These are phyloP conservation scores for Rhododendron mucronatum DNA, from an alignment of 148 eudicot species.

Conservation along the genomic window DNA sequence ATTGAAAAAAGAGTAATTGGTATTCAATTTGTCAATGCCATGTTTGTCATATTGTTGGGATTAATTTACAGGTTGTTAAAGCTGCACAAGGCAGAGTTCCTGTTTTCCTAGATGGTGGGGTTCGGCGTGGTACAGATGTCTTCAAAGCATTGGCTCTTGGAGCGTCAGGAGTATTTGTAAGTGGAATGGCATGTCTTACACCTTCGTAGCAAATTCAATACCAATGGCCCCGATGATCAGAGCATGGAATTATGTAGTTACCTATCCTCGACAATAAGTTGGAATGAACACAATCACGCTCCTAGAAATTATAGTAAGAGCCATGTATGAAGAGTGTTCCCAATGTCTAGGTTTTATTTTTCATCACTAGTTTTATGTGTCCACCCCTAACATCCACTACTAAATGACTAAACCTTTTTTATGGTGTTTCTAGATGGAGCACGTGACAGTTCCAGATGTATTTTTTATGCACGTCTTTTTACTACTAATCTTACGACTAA, in stretches of 20 bases:
- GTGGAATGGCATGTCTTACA: slow-evolving; percentile 24
- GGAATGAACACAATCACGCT: background rate
- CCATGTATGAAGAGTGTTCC: background rate
- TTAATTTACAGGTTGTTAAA: slow-evolving; percentile 23
- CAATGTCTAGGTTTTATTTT: background rate
- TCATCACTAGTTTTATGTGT: background rate
- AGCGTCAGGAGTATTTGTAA: slow-evolving; percentile 79
- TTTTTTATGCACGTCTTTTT: background rate
- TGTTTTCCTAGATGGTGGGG: slow-evolving; percentile 32
- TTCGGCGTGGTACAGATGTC: slow-evolving; percentile 38
- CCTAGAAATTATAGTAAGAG: background rate
- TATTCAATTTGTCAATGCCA: background rate
- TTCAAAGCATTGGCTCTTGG: slow-evolving; percentile 43
- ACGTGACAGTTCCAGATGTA: background rate
- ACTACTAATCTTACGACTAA: background rate
- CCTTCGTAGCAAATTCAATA: background rate
- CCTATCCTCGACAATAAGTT: background rate
- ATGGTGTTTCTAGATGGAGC: background rate
- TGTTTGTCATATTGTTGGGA: background rate
- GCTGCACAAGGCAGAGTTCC: slow-evolving; percentile 32
- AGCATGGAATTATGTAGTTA: background rate
- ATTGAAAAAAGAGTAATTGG: background rate
- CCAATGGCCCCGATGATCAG: background rate
- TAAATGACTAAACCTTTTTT: background rate
- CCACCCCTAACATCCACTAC: background rate